Base-by-base conservation (phyloP, 2,329 filamentous ascomycete species). In the Setomelanomma holmii region DNA sequence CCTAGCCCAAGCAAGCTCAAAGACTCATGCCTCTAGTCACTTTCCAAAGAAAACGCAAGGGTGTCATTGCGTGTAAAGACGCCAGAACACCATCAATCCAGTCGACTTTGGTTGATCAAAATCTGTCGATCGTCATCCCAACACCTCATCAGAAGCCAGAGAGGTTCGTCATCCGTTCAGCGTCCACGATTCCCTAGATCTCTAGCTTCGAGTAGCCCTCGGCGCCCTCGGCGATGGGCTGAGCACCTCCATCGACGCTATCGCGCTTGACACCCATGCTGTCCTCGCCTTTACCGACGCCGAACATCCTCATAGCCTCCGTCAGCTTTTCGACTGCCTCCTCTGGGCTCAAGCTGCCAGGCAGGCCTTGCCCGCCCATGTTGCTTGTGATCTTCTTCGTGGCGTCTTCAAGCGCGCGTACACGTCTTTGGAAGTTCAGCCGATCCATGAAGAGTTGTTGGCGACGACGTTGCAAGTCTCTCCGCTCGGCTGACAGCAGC, bases 361-460 rank as follows among this genome's bases (percentile, higher is more conserved):
- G 68, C 1, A 72, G 53, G 4, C 71, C 72, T 22, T 64, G 62
- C 16, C 68, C 72, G 23, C 68, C 64, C 8, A 74, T 53, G 12
- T 58, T 61, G 5, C 46, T 51, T 21, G 56, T 56, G 40, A 75
- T 79, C 58, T 76, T 78, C 72, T 82, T 83, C n/a, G 96, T 80
- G 0, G 83, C 82, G 40, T 91, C 88, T 76, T 97, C 91, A 0
- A 92, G 89, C 56, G 93, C 89, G 47, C 87, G 85, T 21, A 97
- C 89, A 46, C 93, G 86, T 75, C 89, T 89, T 80, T 95, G 92
- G 79, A 98, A 96, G 2, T 89, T 85, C 44, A 99, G 81, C 20
- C 95, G 86, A 74, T 99, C 95, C 33, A 98, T 80, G 81, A 98
- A 96, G 16, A 99, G 84, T 74, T 97, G 90, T 74, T 98, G 93